These are phyloP conservation scores for Fusarium virguliforme DNA, from an alignment of 2,329 filamentous ascomycete genomes.

Conservation along the genomic window DNA sequence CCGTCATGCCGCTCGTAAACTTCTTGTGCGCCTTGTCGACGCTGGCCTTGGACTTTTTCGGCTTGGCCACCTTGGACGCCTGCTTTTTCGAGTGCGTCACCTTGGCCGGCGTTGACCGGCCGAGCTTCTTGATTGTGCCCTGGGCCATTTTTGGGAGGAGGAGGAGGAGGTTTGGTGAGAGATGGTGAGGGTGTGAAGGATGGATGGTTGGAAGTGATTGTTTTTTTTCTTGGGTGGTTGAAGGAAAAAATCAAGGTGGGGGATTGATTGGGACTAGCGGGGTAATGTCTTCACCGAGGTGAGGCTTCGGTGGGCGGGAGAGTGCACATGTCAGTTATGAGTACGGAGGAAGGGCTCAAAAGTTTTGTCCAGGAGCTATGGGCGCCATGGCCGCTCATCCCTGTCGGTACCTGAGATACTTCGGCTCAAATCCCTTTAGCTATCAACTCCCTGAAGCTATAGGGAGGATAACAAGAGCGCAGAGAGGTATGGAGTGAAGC, in stretches of 20 bases:
- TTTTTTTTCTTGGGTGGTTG: conserved; percentile 15
- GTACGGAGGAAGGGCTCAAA: no score
- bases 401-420: no score
- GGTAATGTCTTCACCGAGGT: conserved; percentile 34
- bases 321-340: background rate
- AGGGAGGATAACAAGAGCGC: no score
- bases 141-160: conserved; percentile 65
- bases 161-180: background rate
- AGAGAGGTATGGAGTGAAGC: no score
- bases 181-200: conserved; percentile 56
- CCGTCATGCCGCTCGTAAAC: conserved; percentile 69
- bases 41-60: conserved; percentile 62
- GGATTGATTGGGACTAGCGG: background rate
- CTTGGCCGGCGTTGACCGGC: conserved; percentile 60
- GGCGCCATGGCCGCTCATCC: no score
- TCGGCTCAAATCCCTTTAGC: no score
- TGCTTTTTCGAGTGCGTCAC: conserved; percentile 61
- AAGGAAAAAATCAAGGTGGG: conserved; percentile 47
- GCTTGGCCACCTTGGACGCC: conserved; percentile 66
- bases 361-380: no score
- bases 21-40: conserved; percentile 71
- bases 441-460: no score
- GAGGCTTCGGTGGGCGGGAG: background rate
- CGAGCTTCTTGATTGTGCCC: conserved; percentile 67
- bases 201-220: background rate